phyloP scores from a whole-genome alignment of 352 stramenopile genomes.

The Pythium aquatile region DNA sequence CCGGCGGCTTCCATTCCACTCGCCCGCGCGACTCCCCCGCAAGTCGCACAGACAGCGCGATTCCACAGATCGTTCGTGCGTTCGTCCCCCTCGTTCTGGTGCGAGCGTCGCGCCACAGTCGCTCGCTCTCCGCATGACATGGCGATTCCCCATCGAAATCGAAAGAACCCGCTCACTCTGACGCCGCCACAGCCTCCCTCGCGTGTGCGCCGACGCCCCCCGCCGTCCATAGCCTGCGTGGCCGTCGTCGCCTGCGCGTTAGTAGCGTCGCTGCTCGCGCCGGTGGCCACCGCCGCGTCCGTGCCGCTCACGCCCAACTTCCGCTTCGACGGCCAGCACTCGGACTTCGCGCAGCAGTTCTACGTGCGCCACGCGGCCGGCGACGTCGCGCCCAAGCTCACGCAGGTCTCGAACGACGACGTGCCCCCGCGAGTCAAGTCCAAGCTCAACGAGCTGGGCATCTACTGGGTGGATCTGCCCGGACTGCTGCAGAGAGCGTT shows the following conservation, averaged over 20 bases:
- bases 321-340: slow-evolving; percentile 53
- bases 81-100: neutral
- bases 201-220: neutral
- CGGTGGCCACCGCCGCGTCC: neutral
- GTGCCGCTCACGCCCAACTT: slow-evolving; percentile 49
- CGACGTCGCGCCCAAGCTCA: slow-evolving; percentile 33
- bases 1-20: too few relatives aligned
- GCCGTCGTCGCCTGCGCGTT: neutral
- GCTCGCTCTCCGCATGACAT: slow-evolving; percentile 16
- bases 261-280: neutral
- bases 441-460: slow-evolving; percentile 34
- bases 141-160: neutral
- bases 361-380: slow-evolving; percentile 48
- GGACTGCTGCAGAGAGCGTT: slow-evolving; percentile 61
- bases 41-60: too few relatives aligned
- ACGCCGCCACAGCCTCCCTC: neutral
- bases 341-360: slow-evolving; percentile 69
- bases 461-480: slow-evolving; percentile 48
- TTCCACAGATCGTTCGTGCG: too few relatives aligned
- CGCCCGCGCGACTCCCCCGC: too few relatives aligned
- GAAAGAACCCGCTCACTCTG: neutral
- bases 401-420: slow-evolving; percentile 17
- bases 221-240: neutral
- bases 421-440: slow-evolving; percentile 35
- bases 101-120: too few relatives aligned